phyloP scores from a whole-genome alignment of 2,329 filamentous ascomycete species.

The Orbilia blumenaviensis region DNA sequence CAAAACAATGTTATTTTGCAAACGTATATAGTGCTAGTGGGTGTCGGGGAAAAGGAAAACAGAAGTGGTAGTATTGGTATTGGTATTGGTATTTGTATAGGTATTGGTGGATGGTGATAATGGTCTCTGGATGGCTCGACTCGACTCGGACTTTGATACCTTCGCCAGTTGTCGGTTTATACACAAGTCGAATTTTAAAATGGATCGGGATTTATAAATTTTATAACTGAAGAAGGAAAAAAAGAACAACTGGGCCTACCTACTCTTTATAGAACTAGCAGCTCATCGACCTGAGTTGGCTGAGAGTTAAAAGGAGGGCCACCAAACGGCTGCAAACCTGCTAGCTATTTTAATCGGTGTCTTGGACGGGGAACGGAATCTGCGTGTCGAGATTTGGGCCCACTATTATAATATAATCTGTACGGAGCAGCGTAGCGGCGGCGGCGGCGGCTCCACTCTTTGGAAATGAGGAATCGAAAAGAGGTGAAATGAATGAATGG shows the following conservation, averaged over 20 bases:
- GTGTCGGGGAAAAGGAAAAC: too few species aligned
- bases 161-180: not conserved
- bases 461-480: slow-evolving; percentile 51
- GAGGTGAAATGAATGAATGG: not conserved
- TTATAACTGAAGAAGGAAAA: slow-evolving; percentile 29
- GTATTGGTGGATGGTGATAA: too few species aligned
- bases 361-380: slow-evolving; percentile 45
- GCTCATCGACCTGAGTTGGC: slow-evolving; percentile 33
- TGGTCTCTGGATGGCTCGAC: too few species aligned
- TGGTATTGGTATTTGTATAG: too few species aligned
- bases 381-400: slow-evolving; percentile 52
- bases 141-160: too few species aligned
- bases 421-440: too few species aligned
- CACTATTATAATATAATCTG: slow-evolving; percentile 50
- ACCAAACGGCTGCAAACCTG: slow-evolving; percentile 38
- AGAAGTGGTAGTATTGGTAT: too few species aligned
- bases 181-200: slow-evolving; percentile 34
- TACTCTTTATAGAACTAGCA: slow-evolving; percentile 52
- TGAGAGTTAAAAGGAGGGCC: slow-evolving; percentile 41
- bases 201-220: slow-evolving; percentile 51
- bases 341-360: slow-evolving; percentile 48
- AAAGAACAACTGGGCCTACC: slow-evolving; percentile 48
- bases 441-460: slow-evolving; percentile 52
- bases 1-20: too few species aligned
- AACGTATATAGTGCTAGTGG: too few species aligned